A percentile compares a stretch with the other conserved stretches of the same genome.
These are phyloP conservation scores for Xerophyta viscosa DNA, from an alignment of 106 monocot genomes.

Conservation along the genomic window DNA sequence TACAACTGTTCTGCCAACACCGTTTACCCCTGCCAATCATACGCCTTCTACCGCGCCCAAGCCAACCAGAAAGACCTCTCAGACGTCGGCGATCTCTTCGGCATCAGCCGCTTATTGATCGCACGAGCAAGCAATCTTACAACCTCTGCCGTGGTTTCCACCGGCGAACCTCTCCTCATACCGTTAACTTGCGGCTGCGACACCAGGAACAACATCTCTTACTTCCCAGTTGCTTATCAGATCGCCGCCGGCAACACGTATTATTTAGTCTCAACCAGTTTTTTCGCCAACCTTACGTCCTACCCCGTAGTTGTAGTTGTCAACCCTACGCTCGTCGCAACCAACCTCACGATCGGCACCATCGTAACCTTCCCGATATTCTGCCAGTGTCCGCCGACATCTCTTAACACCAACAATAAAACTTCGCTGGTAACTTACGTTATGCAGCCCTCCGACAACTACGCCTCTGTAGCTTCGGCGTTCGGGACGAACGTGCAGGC, in stretches of 20 bases:
- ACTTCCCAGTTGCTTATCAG: conserved; percentile 45
- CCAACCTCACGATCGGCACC: conserved; percentile 43
- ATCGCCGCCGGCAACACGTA: conserved; percentile 53
- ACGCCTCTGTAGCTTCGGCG: conserved; percentile 28
- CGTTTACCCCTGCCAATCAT: conserved; percentile 66
- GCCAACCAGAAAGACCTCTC: conserved; percentile 30
- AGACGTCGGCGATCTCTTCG: conserved; percentile 53
- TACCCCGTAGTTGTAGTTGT: conserved; percentile 39
- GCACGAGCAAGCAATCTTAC: conserved; percentile 51
- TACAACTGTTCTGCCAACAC: conserved; percentile 42
- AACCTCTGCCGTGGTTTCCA: conserved; percentile 5
- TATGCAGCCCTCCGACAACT: conserved; percentile 44
- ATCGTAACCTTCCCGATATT: conserved; percentile 53
- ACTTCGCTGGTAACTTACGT: conserved; percentile 44
- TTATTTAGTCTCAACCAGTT: conserved; percentile 32
- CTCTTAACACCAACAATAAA: conserved; percentile 47
- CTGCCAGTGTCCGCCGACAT: conserved; percentile 52
- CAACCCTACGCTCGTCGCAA: conserved; percentile 45
- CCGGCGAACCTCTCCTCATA: conserved; percentile 49
- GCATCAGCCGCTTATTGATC: conserved; percentile 37
- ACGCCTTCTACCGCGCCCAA: conserved; percentile 65
- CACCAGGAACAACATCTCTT: conserved; percentile 30
- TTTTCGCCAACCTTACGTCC: conserved; percentile 49
- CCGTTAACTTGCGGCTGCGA: conserved; percentile 49
- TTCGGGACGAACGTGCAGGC: conserved; percentile 40